A percentile compares a stretch with the other conserved stretches of the same genome.
Conservation (phyloP, 306 rosid genomes). For the Corylus heterophylla region DNA sequence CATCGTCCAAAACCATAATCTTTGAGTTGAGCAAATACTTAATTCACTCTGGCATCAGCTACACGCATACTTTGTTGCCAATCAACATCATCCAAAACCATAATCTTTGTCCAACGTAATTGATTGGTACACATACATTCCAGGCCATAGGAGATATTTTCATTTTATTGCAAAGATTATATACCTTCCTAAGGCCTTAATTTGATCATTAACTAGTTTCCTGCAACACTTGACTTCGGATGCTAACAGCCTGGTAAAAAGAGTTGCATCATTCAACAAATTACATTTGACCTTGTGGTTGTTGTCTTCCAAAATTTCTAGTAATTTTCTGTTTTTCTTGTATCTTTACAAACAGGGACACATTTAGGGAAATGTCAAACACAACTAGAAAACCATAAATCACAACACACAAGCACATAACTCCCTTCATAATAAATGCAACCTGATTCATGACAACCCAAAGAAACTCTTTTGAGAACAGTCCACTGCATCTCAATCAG, state of each 20-base stretch:
- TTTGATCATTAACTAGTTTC: too few relatives aligned
- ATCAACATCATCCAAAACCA: neutral
- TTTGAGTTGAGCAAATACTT: too few relatives aligned
- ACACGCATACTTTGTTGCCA: neutral
- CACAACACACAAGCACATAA: neutral
- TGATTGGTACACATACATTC: neutral
- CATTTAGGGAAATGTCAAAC: neutral
- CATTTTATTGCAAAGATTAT: neutral
- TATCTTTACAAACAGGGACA: neutral
- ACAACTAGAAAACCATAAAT: neutral
- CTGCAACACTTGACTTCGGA: too few relatives aligned
- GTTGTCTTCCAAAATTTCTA: too few relatives aligned
- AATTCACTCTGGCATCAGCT: too few relatives aligned
- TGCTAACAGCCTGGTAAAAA: too few relatives aligned
- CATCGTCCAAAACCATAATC: neutral
- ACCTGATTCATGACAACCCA: neutral
- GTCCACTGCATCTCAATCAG: neutral
- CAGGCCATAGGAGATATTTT: neutral
- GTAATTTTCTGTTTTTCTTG: too few relatives aligned
- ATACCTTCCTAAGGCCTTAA: neutral
- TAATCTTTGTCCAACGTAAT: neutral
- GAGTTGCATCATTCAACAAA: too few relatives aligned
- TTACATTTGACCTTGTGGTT: too few relatives aligned
- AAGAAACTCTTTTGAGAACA: neutral
- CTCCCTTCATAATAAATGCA: neutral